Percentiles rank a stretch among this genome's conserved stretches.
Conservation (phyloP, 768 basidiomycete genomes). For the Coprinopsis sp. region DNA sequence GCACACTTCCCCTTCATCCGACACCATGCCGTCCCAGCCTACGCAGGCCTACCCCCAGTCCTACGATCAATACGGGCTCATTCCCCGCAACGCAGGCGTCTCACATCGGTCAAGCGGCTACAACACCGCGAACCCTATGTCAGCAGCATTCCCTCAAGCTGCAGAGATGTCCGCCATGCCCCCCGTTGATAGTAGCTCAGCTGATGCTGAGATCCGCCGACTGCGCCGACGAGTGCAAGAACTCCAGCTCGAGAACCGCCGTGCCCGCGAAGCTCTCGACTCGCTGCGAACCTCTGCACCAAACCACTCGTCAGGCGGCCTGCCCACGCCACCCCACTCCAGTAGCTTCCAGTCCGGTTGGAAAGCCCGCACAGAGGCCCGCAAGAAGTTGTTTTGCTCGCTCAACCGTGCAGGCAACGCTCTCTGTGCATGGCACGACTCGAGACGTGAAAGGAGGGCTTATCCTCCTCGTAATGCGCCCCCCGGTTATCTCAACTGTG, state of each 20-base stretch:
- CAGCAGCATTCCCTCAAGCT: constrained; percentile 3
- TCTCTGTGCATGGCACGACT: constrained; percentile 88
- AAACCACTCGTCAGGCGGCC: constrained; percentile 10
- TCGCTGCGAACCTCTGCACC: constrained; percentile 14
- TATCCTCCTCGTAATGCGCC: constrained; percentile 81
- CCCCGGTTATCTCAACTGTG: constrained; percentile 74
- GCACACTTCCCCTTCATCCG: not conserved
- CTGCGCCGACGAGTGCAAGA: constrained; percentile 58
- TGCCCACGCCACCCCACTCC: constrained; percentile 35
- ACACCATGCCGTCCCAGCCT: not conserved
- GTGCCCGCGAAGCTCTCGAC: constrained; percentile 35
- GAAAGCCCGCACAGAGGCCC: constrained; percentile 70
- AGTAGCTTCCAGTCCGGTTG: constrained; percentile 57
- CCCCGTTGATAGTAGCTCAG: constrained; percentile 2
- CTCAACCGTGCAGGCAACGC: constrained; percentile 86
- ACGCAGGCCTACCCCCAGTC: constrained; percentile 8
- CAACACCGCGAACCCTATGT: not conserved
- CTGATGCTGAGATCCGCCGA: constrained; percentile 38
- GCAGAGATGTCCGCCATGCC: constrained; percentile 11
- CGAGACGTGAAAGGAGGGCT: constrained; percentile 72
- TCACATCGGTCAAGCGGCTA: constrained; percentile 1
- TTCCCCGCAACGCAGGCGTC: not conserved
- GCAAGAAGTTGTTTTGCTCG: constrained; percentile 68
- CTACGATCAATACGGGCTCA: constrained; percentile 3
- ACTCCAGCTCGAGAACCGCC: constrained; percentile 56